Percentiles rank a stretch among this genome's conserved stretches.
Conservation (phyloP, 805 yeast genomes). For the Candida boidinii region DNA sequence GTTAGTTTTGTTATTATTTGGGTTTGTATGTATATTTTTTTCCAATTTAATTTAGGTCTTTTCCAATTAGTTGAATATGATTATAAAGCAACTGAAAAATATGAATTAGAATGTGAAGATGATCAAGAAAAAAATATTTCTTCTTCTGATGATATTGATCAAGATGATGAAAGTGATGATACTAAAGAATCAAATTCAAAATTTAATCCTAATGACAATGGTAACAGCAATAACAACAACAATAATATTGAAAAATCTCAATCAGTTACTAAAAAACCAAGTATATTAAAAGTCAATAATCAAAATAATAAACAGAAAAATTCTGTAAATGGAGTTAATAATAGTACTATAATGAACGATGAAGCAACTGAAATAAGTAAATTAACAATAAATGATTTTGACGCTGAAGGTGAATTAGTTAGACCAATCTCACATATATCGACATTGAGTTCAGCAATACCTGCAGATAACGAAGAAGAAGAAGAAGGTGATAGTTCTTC, state of each 20-base stretch:
- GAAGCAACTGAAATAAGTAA: too few relatives aligned
- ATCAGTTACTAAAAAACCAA: neutral
- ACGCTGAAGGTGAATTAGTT: too few relatives aligned
- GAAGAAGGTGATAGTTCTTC: too few relatives aligned
- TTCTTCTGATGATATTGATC: neutral
- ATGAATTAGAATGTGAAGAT: constrained; percentile 1
- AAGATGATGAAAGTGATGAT: neutral
- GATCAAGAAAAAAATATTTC: neutral
- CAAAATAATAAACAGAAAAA: too few relatives aligned
- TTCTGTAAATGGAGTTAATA: too few relatives aligned
- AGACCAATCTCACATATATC: too few relatives aligned
- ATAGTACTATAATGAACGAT: too few relatives aligned
- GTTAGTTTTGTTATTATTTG: constrained; percentile 50
- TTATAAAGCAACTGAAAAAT: constrained; percentile 26
- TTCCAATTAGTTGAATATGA: constrained; percentile 43
- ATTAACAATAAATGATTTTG: too few relatives aligned
- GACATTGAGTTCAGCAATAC: too few relatives aligned
- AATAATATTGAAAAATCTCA: neutral
- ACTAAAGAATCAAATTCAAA: neutral
- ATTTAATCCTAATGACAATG: neutral
- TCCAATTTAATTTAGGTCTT: constrained; percentile 45
- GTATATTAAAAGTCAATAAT: too few relatives aligned
- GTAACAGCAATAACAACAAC: neutral
- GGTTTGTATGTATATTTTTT: constrained; percentile 41
- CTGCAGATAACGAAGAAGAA: too few relatives aligned